These are phyloP conservation scores for Aegilops tauschii DNA, from an alignment of 176 grass and related monocot genomes.

Conservation along the genomic window DNA sequence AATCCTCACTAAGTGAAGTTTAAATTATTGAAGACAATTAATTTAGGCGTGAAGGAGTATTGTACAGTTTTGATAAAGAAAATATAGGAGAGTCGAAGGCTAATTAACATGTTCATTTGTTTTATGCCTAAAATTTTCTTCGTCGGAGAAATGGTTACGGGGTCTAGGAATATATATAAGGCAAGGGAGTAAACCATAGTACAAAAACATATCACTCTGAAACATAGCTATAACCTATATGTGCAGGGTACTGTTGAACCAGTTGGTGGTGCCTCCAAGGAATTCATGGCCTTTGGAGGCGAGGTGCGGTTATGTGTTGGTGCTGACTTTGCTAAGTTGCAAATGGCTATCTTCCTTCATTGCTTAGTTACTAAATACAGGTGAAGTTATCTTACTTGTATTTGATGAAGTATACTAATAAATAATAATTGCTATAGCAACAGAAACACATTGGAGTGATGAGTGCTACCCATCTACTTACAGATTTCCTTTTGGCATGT, in stretches of 20 bases:
- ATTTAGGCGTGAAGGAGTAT: too few relatives aligned
- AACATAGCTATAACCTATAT: neutral
- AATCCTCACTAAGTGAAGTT: too few relatives aligned
- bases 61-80: too few relatives aligned
- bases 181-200: neutral
- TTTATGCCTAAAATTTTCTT: too few relatives aligned
- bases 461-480: too few relatives aligned
- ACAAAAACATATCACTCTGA: neutral
- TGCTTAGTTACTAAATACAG: conserved; percentile 53
- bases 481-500: too few relatives aligned
- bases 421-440: neutral
- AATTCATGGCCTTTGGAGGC: conserved; percentile 63
- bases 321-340: conserved; percentile 52
- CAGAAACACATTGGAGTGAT: too few relatives aligned
- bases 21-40: too few relatives aligned
- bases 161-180: too few relatives aligned
- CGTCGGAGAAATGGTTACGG: too few relatives aligned
- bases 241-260: conserved; percentile 35
- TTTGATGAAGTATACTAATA: neutral
- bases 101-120: too few relatives aligned
- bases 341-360: conserved; percentile 61
- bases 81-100: too few relatives aligned
- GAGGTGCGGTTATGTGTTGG: conserved; percentile 51
- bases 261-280: conserved; percentile 40
- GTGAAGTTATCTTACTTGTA: neutral